Conservation (phyloP, 192 early-diverging fungal genomes). For the Mortierella claussenii region DNA sequence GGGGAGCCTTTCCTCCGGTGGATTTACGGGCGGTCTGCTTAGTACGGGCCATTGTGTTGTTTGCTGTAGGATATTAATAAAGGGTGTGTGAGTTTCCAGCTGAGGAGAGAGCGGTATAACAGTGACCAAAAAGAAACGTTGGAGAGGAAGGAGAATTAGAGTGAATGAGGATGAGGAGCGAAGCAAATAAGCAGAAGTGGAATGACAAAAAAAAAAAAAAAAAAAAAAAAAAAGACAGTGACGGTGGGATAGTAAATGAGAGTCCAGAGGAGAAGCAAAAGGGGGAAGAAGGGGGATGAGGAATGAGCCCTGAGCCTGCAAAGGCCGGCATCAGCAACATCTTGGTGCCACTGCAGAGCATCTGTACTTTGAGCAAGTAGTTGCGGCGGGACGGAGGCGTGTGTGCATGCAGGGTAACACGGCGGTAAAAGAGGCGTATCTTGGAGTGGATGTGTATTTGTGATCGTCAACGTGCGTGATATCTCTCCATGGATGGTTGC, state of each 20-base stretch:
- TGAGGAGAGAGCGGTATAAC: slow-evolving; percentile 63
- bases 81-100: not conserved
- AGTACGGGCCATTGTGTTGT: slow-evolving; percentile 74
- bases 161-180: not conserved
- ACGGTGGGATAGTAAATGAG: too few relatives aligned
- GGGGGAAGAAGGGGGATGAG: not conserved
- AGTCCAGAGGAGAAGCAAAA: not conserved
- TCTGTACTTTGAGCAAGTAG: too few relatives aligned
- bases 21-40: slow-evolving; percentile 99
- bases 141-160: not conserved
- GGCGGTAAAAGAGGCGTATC: too few relatives aligned
- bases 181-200: not conserved
- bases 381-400: too few relatives aligned
- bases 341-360: too few relatives aligned
- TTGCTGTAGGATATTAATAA: slow-evolving; percentile 76
- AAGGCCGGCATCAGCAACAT: too few relatives aligned
- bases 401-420: too few relatives aligned
- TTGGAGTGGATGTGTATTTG: too few relatives aligned
- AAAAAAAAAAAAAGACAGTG: slow-evolving; percentile 13
- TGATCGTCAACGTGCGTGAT: too few relatives aligned
- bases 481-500: too few relatives aligned
- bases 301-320: too few relatives aligned
- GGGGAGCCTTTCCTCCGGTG: slow-evolving; percentile 98
- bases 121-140: slow-evolving; percentile 74
- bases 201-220: not conserved